A percentile compares a stretch with the other conserved stretches of the same genome.
Conservation (phyloP, 129 eudicot genomes). For the Centaurea solstitialis region DNA sequence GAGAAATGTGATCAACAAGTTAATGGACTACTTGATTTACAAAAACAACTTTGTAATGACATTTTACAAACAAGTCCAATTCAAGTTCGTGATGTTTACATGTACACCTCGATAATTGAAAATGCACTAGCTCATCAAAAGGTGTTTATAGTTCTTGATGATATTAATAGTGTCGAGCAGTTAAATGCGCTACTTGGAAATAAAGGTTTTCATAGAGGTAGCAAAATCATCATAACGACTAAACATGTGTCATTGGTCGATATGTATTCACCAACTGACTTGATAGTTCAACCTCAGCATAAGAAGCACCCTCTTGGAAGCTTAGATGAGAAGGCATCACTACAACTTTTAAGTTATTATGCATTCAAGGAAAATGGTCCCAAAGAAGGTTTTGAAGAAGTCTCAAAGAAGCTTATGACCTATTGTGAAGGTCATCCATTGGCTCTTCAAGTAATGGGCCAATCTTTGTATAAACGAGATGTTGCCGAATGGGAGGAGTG, state of each 20-base stretch:
- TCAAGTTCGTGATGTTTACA: neutral
- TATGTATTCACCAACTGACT: neutral
- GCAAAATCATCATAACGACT: constrained; percentile 40
- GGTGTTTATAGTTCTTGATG: constrained; percentile 34
- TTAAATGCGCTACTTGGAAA: neutral
- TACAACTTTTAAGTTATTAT: constrained; percentile 30
- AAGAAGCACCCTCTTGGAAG: neutral
- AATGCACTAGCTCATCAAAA: constrained; percentile 7
- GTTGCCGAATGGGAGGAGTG: constrained; percentile 18
- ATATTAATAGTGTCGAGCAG: neutral
- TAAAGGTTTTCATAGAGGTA: constrained; percentile 10
- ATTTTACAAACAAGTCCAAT: neutral
- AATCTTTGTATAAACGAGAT: constrained; percentile 13
- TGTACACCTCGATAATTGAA: constrained; percentile 14
- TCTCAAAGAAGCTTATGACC: neutral
- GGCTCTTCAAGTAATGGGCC: constrained; percentile 30
- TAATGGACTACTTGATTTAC: constrained; percentile 23
- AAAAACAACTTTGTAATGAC: constrained; percentile 23
- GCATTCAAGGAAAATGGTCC: constrained; percentile 33
- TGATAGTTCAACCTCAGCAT: neutral
- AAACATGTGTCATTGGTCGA: neutral
- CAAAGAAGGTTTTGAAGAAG: neutral
- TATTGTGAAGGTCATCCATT: constrained; percentile 32
- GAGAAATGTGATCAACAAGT: neutral
- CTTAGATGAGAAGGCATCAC: constrained; percentile 6